Evolutionary conservation across 257 asterid species (phyloP), one percentile per base, ranked within the genome.

Genomic region (Nicotiana tabacum): DNA sequence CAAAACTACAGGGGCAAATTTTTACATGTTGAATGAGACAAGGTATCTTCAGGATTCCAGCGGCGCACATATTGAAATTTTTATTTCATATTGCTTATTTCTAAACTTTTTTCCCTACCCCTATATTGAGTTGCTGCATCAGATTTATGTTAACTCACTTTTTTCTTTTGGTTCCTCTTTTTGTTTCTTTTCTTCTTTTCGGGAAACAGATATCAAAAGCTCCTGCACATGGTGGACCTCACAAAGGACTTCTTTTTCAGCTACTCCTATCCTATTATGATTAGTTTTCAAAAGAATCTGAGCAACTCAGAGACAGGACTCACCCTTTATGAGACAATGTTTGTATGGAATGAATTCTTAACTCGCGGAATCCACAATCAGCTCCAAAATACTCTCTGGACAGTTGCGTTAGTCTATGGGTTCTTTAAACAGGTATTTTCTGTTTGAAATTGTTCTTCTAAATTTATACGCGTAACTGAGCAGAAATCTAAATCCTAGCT

Each of bases 191-290:
- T 88, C 77, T 89, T 87, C 43, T 83, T 79, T 85, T 86, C 86
- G 81, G 82, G 85, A 76, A 85, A 84, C 90, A 96, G 99, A 89
- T 96, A 93, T 95, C 90, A 89, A 93, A 93, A 94, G 96, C 98
- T 96, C 78, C 89, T 96, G 77, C 90, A 92, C 87, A 56, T 78
- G 0, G 88, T 96, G 98, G 99, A 96, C 89, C 98, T 96, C 82
- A 92, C 98, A 51, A 94, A 91, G 94, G 98, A 93, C 94, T 96
- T 93, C 95, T 93, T 87, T 89, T 94, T 93, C 92, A 96, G 99
- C 95, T 96, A 96, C 90, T 92, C 98, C 83, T 96, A 96, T 87
- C 90, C 87, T 89, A 88, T 93, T 74, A 96, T 96, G 99, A 93
- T 86, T 86, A 92, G 97, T 82, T 92, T 96, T 87, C 99, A 96